Evolutionary conservation across 345 rosid species (phyloP).

Genomic region (Hibiscus trionum): DNA sequence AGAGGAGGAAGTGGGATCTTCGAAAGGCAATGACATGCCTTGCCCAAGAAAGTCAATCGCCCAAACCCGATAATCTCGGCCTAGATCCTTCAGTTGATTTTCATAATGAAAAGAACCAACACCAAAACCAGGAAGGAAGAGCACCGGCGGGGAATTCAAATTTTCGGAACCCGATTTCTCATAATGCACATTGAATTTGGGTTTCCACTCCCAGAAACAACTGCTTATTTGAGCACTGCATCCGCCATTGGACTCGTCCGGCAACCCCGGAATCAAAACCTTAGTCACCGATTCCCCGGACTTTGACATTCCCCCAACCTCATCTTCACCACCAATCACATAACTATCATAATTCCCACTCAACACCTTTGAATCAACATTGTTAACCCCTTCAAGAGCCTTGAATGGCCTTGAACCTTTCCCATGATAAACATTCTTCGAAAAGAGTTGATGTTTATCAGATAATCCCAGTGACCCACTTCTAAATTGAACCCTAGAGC

Average conservation of each 20-base stretch:
- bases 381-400: slow-evolving; percentile 15
- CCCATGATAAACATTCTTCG: slow-evolving; percentile 9
- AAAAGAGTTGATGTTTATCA: not conserved
- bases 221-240: slow-evolving; percentile 43
- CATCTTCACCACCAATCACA: slow-evolving; percentile 52
- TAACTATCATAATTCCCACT: slow-evolving; percentile 41
- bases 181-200: slow-evolving; percentile 64
- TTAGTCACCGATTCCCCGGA: slow-evolving; percentile 34
- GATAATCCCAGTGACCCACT: slow-evolving; percentile 22
- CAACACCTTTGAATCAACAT: slow-evolving; percentile 25
- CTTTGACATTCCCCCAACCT: slow-evolving; percentile 22
- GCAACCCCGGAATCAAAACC: slow-evolving; percentile 69
- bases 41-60: slow-evolving; percentile 96
- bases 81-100: slow-evolving; percentile 86
- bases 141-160: slow-evolving; percentile 54
- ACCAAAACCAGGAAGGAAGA: slow-evolving; percentile 97
- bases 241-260: slow-evolving; percentile 39
- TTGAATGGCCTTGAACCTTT: slow-evolving; percentile 16
- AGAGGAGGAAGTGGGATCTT: slow-evolving; percentile 56
- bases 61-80: slow-evolving; percentile 90
- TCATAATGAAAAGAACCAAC: slow-evolving; percentile 95
- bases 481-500: slow-evolving; percentile 15
- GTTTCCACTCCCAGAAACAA: slow-evolving; percentile 78
- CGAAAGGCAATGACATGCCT: slow-evolving; percentile 73
- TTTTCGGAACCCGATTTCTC: slow-evolving; percentile 70